Base-by-base conservation (phyloP, 768 basidiomycete species). In the Guyanaporus albipodus region DNA sequence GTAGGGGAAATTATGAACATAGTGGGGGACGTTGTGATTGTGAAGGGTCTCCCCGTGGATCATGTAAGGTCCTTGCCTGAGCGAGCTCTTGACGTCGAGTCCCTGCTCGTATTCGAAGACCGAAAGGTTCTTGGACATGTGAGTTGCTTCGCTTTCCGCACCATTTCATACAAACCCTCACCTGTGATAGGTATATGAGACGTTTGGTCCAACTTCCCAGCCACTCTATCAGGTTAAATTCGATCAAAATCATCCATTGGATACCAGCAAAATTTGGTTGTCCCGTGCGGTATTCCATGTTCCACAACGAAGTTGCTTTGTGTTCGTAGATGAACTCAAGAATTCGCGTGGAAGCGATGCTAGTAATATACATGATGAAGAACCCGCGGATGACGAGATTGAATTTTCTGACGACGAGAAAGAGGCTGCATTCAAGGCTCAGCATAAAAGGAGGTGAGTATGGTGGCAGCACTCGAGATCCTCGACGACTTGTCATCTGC, bases 401-500 rank as follows among this genome's bases (percentile, higher is more conserved):
- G 95, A 98, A 62, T 98, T 94, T 67, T 92, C 89, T 4, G 95
- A 98, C 54, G 95, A 98, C 55, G 95, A 98, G 63, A 77, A 83
- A 44, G 95, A 98, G 64, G 80, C 81, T 15, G 82, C 80, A 23
- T 77, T 83, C 60, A 88, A 78, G 68, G 71, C 71, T 40, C 70
- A 70, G 39, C 58, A 77, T 37, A 87, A 85, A 58, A 73, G 74
- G 55, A 82, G 74, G 85, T 85, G 51, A 40, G 77, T 61, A 49
- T 22, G 17, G 23, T 54, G 49, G 27, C 27, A 26, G 42, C 53
- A 11, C 26, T 38, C 5, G 6, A 12, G 19, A 26, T 18, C n/a
- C 21, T 50, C 17, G 1, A 22, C 43, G 44, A 56, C 34, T 23
- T 8, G 34, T 31, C 50, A 34, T n/a, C 26, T 41, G 23, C 50